A percentile compares a stretch with the other conserved stretches of the same genome.
phyloP scores from a whole-genome alignment of 1,284 basidiomycete species.

The Malassezia sp. region DNA sequence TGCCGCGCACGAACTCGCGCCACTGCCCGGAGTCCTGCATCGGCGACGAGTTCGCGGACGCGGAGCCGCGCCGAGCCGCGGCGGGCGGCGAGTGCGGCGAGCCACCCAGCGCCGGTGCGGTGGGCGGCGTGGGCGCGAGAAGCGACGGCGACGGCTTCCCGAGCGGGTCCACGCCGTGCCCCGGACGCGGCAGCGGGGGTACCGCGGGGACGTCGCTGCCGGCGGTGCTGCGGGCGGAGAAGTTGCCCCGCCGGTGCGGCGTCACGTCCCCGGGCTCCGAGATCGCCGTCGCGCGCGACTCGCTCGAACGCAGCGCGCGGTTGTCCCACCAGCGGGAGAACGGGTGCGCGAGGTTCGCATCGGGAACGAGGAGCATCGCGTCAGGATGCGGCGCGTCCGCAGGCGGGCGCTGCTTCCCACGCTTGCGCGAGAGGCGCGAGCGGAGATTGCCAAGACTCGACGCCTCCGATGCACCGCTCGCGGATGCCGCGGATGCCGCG shows the following conservation, averaged over 20 bases:
- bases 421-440: not conserved
- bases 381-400: not conserved
- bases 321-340: conserved; percentile 17
- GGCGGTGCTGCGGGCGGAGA: too few relatives aligned
- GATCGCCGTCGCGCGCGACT: too few relatives aligned
- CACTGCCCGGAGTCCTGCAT: conserved; percentile 6
- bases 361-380: conserved; percentile 3
- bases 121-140: not conserved
- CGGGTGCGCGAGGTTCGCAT: conserved; percentile 1
- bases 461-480: too few relatives aligned
- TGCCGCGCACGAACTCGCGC: conserved; percentile 4
- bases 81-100: not conserved
- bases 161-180: not conserved
- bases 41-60: too few relatives aligned
- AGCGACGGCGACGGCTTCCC: not conserved
- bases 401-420: not conserved
- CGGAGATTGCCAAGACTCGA: not conserved
- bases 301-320: conserved; percentile 1
- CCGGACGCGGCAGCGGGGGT: not conserved
- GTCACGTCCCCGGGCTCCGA: too few relatives aligned
- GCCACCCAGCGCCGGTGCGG: too few relatives aligned
- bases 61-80: too few relatives aligned
- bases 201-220: not conserved
- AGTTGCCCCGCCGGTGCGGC: too few relatives aligned
- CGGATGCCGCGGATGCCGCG: too few relatives aligned